Base-by-base conservation (phyloP, 176 grass and related monocot genomes). In the Avena atlantica region DNA sequence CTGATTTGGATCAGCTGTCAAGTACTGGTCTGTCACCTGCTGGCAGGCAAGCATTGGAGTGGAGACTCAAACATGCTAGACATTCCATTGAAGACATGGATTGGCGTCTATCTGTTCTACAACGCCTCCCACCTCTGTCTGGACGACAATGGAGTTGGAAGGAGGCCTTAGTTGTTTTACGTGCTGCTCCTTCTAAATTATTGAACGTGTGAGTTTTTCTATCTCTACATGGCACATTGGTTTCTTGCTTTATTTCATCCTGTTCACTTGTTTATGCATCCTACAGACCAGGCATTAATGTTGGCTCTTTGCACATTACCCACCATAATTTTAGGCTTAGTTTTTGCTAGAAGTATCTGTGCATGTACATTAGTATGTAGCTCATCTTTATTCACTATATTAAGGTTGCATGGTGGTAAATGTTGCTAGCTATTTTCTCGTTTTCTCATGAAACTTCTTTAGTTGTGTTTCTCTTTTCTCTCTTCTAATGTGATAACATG, bases 161-260 rank as follows among this genome's bases (percentile, higher is more conserved):
- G 83, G 96, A 98, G 88, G 96, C 93, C 81, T 89, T 98, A 76
- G 96, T 94, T 88, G 88, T 95, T 90, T 92, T 95, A 75, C 90
- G 88, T 87, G 96, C 90, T 59, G 90, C 93, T 71, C 96, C 96
- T 82, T 92, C 96, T 15, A 98, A 98, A 89, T 95, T 98, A 74
- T 89, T 98, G 75, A 98, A 95, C 24, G 76, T 98, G 96, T 98
- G 86, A 93, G 93, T 95, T 87, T 80, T 74, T 71, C 84, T 34
- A 62, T 56, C 76, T 76, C 64, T 67, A 67, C 29, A 67, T 16
- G 64, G 40, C 84, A 64, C 42, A 69, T 76, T 76, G 36, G 51
- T 80, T 63, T 64, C 14, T 63, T 90, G 34, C 73, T 83, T 68
- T 83, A 52, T 23, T 87, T 85, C 70, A 25, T 11, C 52, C n/a